These are phyloP conservation scores for Staphylotrichum longicolle DNA, from an alignment of 495 filamentous ascomycete species.

Conservation along the genomic window DNA sequence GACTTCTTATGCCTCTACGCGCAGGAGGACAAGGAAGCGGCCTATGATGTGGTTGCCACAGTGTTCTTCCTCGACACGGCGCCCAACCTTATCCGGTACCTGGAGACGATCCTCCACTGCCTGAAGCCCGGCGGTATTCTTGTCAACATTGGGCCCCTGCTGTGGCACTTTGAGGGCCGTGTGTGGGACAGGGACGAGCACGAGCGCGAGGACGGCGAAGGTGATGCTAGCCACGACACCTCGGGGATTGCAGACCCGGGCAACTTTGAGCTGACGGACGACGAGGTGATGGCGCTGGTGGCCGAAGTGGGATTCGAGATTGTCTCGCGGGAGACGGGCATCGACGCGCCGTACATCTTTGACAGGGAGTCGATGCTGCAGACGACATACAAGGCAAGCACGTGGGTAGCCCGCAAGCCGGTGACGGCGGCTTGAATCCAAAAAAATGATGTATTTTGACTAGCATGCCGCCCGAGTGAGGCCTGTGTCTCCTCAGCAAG, in stretches of 20 bases:
- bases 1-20: slow-evolving; percentile 81
- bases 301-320: slow-evolving; percentile 74
- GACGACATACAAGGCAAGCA: slow-evolving; percentile 70
- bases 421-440: neutral
- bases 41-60: slow-evolving; percentile 78
- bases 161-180: slow-evolving; percentile 81
- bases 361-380: slow-evolving; percentile 81
- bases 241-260: slow-evolving; percentile 72
- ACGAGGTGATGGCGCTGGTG: slow-evolving; percentile 78
- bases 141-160: slow-evolving; percentile 84
- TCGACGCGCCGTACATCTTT: slow-evolving; percentile 75
- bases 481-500: too few relatives aligned
- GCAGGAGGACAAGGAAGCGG: slow-evolving; percentile 51
- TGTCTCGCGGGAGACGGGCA: slow-evolving; percentile 53
- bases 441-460: neutral
- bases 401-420: slow-evolving; percentile 81
- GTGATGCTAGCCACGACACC: slow-evolving; percentile 45
- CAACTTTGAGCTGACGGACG: slow-evolving; percentile 79
- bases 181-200: slow-evolving; percentile 42
- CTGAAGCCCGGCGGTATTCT: slow-evolving; percentile 76
- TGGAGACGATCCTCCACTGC: slow-evolving; percentile 76
- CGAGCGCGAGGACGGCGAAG: slow-evolving; percentile 25
- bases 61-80: slow-evolving; percentile 98
- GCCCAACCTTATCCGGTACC: slow-evolving; percentile 83
- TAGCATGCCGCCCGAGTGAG: neutral